These are phyloP conservation scores for Solanum chilense DNA, from an alignment of 257 asterid genomes.

Conservation along the genomic window DNA sequence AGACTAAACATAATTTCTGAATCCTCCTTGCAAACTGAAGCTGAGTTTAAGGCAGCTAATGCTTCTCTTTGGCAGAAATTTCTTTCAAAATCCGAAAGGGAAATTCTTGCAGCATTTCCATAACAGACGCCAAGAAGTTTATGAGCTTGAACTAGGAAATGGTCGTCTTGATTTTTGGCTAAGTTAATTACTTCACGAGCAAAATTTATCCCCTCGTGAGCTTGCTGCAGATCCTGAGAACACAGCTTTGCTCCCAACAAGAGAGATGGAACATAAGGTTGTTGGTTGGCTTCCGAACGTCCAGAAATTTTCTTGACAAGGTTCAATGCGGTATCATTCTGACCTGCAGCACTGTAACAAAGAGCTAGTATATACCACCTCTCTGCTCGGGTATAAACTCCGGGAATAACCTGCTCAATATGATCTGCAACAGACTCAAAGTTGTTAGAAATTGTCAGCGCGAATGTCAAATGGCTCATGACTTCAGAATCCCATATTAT, in stretches of 20 bases:
- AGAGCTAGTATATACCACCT: conserved; percentile 93
- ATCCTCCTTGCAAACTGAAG: conserved; percentile 25
- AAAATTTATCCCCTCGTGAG: conserved; percentile 44
- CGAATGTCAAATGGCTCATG: conserved; percentile 59
- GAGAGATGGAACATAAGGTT: conserved; percentile 42
- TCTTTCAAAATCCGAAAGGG: conserved; percentile 55
- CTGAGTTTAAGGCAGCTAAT: conserved; percentile 27
- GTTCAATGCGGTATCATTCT: conserved; percentile 39
- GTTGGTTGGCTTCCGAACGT: conserved; percentile 34
- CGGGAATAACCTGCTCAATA: conserved; percentile 68
- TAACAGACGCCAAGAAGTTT: conserved; percentile 76
- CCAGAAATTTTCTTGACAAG: conserved; percentile 58
- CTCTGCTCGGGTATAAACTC: conserved; percentile 44
- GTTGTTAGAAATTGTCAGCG: conserved; percentile 46
- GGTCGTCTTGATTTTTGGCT: conserved; percentile 25
- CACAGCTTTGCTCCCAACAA: conserved; percentile 81
- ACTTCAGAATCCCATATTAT: conserved; percentile 72
- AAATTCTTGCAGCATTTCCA: conserved; percentile 58
- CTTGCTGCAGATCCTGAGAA: conserved; percentile 37
- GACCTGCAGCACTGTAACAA: conserved; percentile 66
- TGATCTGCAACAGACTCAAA: conserved; percentile 54
- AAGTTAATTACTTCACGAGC: conserved; percentile 33
- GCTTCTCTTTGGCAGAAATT: conserved; percentile 39
- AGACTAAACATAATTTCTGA: conserved; percentile 47
- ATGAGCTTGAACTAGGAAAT: conserved; percentile 38